Percentiles rank a stretch among this genome's conserved stretches.
Evolutionary conservation across 2,329 filamentous ascomycete genomes (phyloP).

Genomic region (Elsinoe necatrix): DNA sequence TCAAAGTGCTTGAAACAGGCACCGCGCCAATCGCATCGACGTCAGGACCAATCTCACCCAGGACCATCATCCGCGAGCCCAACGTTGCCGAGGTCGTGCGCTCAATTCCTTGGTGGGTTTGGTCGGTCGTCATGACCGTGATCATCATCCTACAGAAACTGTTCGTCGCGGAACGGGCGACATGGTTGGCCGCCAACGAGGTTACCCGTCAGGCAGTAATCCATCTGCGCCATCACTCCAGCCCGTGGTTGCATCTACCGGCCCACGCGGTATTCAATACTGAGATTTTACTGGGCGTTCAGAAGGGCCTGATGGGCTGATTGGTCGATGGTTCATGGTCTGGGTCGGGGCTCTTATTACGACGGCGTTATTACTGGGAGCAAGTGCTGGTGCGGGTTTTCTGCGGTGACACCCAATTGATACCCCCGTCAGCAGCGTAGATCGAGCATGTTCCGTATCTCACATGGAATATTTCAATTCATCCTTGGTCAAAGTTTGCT

Average conservation of each 20-base stretch:
- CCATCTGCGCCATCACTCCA: not conserved
- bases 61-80: not conserved
- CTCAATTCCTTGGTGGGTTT: not conserved
- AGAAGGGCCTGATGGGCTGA: slow-evolving; percentile 3
- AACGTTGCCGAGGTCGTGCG: not conserved
- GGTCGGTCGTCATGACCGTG: not conserved
- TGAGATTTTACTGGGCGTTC: slow-evolving; percentile 3
- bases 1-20: not conserved
- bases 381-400: not conserved
- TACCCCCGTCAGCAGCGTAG: not conserved
- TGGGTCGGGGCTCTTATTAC: not conserved
- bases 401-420: slow-evolving; percentile 13
- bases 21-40: not conserved
- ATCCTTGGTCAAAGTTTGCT: slow-evolving; percentile 10
- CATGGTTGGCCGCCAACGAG: slow-evolving; percentile 4
- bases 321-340: not conserved
- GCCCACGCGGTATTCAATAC: not conserved
- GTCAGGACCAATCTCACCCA: not conserved
- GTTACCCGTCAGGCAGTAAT: slow-evolving; percentile 7
- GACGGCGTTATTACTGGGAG: not conserved
- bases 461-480: not conserved
- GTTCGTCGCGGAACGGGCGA: not conserved
- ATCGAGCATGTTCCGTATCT: not conserved
- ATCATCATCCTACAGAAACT: not conserved
- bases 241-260: slow-evolving; percentile 1